Percentiles rank a stretch among this genome's conserved stretches.
phyloP scores from a whole-genome alignment of 305 asterid species.

The Nicotiana rustica region DNA sequence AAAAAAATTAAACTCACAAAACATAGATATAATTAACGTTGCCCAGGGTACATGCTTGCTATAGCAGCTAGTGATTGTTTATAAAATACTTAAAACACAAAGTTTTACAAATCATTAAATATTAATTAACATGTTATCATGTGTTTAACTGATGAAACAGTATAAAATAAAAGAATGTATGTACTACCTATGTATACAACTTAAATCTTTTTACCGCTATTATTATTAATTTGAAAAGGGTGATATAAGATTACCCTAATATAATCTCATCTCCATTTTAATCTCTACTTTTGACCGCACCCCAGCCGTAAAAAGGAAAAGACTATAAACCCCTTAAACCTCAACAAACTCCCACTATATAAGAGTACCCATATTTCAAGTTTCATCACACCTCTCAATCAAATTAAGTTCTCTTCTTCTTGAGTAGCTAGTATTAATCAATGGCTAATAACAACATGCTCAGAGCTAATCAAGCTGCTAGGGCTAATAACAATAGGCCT shows the following conservation, averaged over 20 bases:
- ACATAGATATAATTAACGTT: background rate
- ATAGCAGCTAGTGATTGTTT: no score
- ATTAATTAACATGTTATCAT: no score
- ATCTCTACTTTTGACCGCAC: background rate
- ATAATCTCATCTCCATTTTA: no score
- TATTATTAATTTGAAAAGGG: no score
- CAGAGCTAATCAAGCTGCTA: background rate
- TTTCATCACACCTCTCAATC: background rate
- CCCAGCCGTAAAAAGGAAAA: background rate
- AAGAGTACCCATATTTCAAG: background rate
- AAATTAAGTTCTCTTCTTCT: background rate
- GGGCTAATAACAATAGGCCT: background rate
- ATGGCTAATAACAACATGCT: background rate
- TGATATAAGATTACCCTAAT: background rate
- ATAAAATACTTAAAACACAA: no score
- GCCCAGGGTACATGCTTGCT: no score
- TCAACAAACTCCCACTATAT: background rate
- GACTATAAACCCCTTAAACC: background rate
- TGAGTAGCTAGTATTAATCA: background rate
- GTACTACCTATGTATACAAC: no score
- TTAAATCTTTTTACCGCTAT: background rate
- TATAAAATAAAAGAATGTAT: no score
- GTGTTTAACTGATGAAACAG: no score
- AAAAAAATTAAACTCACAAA: background rate
- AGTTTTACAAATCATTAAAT: no score